Evolutionary conservation across 148 eudicot species (phyloP).

Genomic region (Talinum fruticosum): DNA sequence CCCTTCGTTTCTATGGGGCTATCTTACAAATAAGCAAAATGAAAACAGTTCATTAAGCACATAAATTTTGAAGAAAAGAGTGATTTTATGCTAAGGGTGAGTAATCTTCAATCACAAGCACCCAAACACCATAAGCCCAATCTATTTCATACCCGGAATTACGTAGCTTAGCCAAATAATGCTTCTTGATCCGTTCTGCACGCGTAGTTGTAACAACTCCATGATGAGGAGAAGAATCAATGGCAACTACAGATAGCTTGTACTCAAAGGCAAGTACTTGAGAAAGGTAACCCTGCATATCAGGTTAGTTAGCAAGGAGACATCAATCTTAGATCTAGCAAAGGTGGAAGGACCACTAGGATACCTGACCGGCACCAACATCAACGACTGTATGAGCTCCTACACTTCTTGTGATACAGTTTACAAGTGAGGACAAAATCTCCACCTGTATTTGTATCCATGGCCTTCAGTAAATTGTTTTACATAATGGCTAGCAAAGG

Average conservation of each 20-base stretch:
- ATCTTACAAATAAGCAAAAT: neutral
- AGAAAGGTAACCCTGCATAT: constrained; percentile 76
- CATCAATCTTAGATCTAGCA: neutral
- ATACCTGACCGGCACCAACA: constrained; percentile 97
- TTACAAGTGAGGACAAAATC: constrained; percentile 65
- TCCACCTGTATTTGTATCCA: constrained; percentile 49
- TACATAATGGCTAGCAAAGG: constrained; percentile 5
- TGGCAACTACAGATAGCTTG: constrained; percentile 69
- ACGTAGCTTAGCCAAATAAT: constrained; percentile 65
- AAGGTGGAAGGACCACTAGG: constrained; percentile 9
- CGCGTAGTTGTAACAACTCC: constrained; percentile 74
- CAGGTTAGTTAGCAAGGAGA: constrained; percentile 19
- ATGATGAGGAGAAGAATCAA: constrained; percentile 87
- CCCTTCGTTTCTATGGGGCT: neutral
- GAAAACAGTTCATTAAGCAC: neutral
- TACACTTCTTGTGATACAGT: constrained; percentile 45
- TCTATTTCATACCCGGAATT: constrained; percentile 58
- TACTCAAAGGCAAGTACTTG: constrained; percentile 88
- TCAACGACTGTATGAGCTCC: constrained; percentile 65
- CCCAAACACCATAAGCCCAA: constrained; percentile 9
- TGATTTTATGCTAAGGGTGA: neutral
- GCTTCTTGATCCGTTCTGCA: constrained; percentile 76
- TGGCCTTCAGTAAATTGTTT: constrained; percentile 8
- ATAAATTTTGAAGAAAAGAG: neutral
- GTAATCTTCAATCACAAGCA: neutral